Base-by-base conservation (phyloP, 23 red algal species). In the Agarophyton chilense region DNA sequence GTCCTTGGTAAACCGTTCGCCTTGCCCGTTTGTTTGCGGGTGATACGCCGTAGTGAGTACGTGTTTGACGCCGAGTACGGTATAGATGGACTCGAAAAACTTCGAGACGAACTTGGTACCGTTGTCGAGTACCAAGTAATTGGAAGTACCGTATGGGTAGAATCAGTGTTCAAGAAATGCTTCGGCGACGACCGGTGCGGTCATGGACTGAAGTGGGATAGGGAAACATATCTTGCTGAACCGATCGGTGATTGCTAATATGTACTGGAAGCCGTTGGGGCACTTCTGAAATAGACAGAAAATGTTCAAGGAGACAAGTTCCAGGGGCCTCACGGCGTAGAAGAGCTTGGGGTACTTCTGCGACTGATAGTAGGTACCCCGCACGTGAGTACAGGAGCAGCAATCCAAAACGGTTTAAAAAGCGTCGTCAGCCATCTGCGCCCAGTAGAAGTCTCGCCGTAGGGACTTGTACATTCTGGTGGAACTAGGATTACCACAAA, bases 371-470 rank as follows among this genome's bases (percentile, higher is more conserved):
- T 26, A 26, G 18, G 64, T 73, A 14, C 74, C 74, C 9, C 32
- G 74, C 2, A 25, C 7, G 39, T 36, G n/a, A 0, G 68, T 50
- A 61, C 84, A 77, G 9, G 29, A 57, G 25, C 52, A 24, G 52
- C 84, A 88, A 43, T 76, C 50, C 51, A 26, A 41, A 10, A 58
- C 84, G 84, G 51, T 62, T 31, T 40, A 25, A 29, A 61, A 77
- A 26, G 52, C 90, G 42, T 93, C 79, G 40, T 58, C 42, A 24
- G 52, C 80, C 90, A 93, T 93, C n/a, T 33, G 52, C 3, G 78
- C n/a, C 90, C 90, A 93, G 71, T 77, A 93, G 62, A 61, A 78
- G 24, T 79, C 90, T 40, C 79, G 45, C 4, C 79, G 24, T 9
- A 93, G 40, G 26, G 90, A 67, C 17, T 32, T 0, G 53, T 83